Base-by-base conservation (phyloP, 352 stramenopile species). In the Lagenidium giganteum region DNA sequence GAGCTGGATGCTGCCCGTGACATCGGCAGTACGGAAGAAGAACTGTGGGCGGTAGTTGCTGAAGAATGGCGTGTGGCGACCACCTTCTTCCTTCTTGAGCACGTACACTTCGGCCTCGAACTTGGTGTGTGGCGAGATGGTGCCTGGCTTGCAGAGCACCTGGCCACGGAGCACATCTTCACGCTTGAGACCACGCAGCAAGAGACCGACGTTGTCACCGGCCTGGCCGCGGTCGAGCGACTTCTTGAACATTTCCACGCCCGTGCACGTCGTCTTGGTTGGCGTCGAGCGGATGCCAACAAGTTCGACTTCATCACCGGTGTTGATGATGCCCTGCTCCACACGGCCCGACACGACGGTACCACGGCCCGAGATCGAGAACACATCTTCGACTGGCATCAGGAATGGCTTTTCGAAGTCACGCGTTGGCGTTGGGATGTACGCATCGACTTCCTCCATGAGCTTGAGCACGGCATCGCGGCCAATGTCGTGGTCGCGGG, bases 241-340 rank as follows among this genome's bases (percentile, higher is more conserved):
- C 69, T 98, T 98, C 46, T 96, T 94, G 82, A 98, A 98, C 95
- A 98, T 98, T 63, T 98, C 95, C 7, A 98, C 91, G 52, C 95
- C 92, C 49, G 71, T 83, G 61, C 67, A 80, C 31, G 64, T 78
- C 26, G 67, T 73, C 55, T 79, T 79, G 36, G n/a, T n/a, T n/a
- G 51, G 50, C 30, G 50, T 64, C 3, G 51, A 23, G 40, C 66
- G 62, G 4, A 79, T 60, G 11, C 67, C 67, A 11, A 79, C 67
- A 8, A 80, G 55, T 35, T 76, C 64, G 25, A 76, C 67, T 45
- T 76, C 67, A 28, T 76, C 64, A 45, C 67, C 67, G 6, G 65
- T 60, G 51, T 83, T 87, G 58, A 80, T 76, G n/a, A 80, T 31
- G 41, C 87, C 93, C 54, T 95, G 79, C 61, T 98, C 93, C 20